Conservation (phyloP, 371 early-diverging fungal species). For the Haplosporangium sp. region DNA sequence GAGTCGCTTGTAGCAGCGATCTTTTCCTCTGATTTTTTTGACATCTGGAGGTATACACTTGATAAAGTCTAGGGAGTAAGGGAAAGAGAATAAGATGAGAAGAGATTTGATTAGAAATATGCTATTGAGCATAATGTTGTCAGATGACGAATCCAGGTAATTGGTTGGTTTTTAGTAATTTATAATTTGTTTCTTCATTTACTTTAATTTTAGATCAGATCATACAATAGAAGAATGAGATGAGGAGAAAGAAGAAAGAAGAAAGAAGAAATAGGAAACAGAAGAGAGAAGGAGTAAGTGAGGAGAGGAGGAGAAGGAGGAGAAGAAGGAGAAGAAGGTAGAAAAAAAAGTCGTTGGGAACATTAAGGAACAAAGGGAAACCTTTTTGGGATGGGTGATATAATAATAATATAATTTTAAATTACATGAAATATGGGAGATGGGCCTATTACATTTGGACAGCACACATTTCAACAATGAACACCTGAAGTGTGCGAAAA, state of each 20-base stretch:
- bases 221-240: neutral
- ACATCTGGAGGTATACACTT: constrained; percentile 14
- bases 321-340: neutral
- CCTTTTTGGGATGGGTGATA: too few relatives aligned
- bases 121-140: constrained; percentile 15
- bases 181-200: neutral
- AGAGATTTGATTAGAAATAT: neutral
- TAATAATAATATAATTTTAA: too few relatives aligned
- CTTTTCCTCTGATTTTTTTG: constrained; percentile 34
- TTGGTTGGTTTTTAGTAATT: neutral
- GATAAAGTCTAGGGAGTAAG: neutral
- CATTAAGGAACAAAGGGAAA: too few relatives aligned
- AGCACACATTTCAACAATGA: too few relatives aligned
- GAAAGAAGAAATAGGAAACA: neutral
- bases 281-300: neutral
- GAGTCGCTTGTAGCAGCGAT: constrained; percentile 12
- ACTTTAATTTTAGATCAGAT: neutral
- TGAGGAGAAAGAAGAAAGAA: neutral
- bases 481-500: too few relatives aligned
- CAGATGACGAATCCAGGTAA: constrained; percentile 33
- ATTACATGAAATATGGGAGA: too few relatives aligned
- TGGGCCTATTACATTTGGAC: too few relatives aligned
- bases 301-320: neutral
- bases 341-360: neutral
- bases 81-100: constrained; percentile 5